Base-by-base conservation (phyloP, 306 rosid genomes). In the Cercis canadensis region DNA sequence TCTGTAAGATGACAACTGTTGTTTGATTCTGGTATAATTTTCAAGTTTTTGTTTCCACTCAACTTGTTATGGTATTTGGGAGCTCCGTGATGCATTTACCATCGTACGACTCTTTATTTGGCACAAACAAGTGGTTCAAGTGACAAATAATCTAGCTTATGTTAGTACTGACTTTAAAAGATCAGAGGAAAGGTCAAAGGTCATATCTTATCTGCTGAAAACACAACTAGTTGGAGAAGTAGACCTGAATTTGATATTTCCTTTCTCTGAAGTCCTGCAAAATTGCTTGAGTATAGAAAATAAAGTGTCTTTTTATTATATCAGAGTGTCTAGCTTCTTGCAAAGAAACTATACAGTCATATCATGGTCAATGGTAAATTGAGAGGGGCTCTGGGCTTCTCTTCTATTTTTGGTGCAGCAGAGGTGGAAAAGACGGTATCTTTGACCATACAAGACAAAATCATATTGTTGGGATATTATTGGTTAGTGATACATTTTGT, bases 401-500 rank as follows among this genome's bases (percentile, higher is more conserved):
- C 14, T 49, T 56, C 29, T 24, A 24, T 33, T 72, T 31, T 8
- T 21, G 54, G 47, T 44, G 54, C 59, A 63, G 59, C 19, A 37
- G 56, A 40, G 54, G 24, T 69, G 61, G 62, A 19, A 78, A 58
- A 68, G 32, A 64, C 5, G 33, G 14, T 21, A 13, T 44, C 29
- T 51, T 49, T 54, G 12, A 14, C 72, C 67, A 73, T 80, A 37
- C 46, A 70, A 47, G 17, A 9, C 59, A 17, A 29, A 47, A 62
- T 33, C 24, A 17, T 51, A 52, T 61, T 50, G 24, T 63, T 64
- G 10, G 12, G 31, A 58, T 65, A 37, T 67, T 24, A 59, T 61
- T 70, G 50, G 46, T 21, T 69, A 60, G 17, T 54, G 56, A 71
- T 84, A 57, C 14, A 41, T 61, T 79, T 65, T 86, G 32, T 73